A percentile compares a stretch with the other conserved stretches of the same genome.
phyloP scores from a whole-genome alignment of 1,284 basidiomycete species.

The Lentinus polychrous region DNA sequence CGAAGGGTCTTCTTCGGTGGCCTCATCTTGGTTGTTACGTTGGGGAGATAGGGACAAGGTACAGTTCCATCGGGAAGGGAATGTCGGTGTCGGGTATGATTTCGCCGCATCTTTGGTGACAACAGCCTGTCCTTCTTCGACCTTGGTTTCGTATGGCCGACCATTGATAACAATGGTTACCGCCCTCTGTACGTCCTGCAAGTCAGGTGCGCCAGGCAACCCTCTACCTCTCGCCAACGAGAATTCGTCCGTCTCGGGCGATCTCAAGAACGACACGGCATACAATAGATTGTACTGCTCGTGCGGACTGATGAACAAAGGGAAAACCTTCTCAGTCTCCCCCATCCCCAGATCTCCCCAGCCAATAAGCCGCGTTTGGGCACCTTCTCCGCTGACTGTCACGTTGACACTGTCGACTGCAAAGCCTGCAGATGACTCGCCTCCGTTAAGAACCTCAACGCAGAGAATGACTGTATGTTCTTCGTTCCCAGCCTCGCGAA shows the following conservation, averaged over 20 bases:
- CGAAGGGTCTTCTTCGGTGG: constrained; percentile 16
- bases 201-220: constrained; percentile 6
- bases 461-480: constrained; percentile 82
- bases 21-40: constrained; percentile 7
- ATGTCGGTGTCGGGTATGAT: constrained; percentile 61
- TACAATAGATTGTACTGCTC: constrained; percentile 88
- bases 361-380: constrained; percentile 59
- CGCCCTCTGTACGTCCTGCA: constrained; percentile 55
- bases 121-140: neutral
- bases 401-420: constrained; percentile 69
- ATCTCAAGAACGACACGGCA: constrained; percentile 66
- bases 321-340: constrained; percentile 50
- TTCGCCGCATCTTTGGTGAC: constrained; percentile 15
- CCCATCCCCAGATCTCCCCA: constrained; percentile 49
- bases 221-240: constrained; percentile 26
- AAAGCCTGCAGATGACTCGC: constrained; percentile 58
- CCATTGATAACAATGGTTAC: constrained; percentile 77
- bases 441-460: constrained; percentile 78
- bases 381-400: constrained; percentile 68
- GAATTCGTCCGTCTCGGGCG: constrained; percentile 48
- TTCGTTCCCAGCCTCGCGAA: constrained; percentile 63
- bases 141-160: constrained; percentile 40
- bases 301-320: constrained; percentile 55
- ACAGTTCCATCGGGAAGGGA: constrained; percentile 85
- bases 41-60: constrained; percentile 66